Evolutionary conservation across 208 protist genomes (phyloP).

Genomic region (Sergeia podlipaevii): DNA sequence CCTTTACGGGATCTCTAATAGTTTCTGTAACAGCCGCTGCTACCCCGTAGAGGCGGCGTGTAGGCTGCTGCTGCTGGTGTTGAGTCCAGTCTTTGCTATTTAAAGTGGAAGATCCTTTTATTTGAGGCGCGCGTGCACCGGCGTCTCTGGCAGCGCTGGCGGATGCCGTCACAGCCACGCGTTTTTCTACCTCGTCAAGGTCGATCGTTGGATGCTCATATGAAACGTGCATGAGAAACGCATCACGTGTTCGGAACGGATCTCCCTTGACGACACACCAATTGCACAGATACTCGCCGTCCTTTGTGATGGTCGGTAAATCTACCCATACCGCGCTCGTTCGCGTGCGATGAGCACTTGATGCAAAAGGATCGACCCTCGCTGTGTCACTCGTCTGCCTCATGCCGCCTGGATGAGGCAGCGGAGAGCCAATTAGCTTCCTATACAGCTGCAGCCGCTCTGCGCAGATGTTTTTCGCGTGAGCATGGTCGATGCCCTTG

Average conservation of each 20-base stretch:
- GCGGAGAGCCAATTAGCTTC: conserved; percentile 42
- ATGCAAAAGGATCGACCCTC: neutral
- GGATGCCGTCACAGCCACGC: conserved; percentile 25
- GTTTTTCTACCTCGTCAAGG: conserved; percentile 61
- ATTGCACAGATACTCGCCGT: conserved; percentile 76
- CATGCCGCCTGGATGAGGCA: conserved; percentile 27
- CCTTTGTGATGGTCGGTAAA: conserved; percentile 54
- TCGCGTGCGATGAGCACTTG: too few relatives aligned
- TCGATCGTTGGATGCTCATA: conserved; percentile 66
- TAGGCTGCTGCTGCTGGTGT: too few relatives aligned
- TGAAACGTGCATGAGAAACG: conserved; percentile 75
- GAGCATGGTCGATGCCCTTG: conserved; percentile 32
- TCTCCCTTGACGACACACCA: conserved; percentile 52
- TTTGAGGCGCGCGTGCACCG: neutral
- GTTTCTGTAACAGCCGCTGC: too few relatives aligned
- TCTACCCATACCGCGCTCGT: too few relatives aligned
- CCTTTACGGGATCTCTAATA: too few relatives aligned
- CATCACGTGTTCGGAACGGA: conserved; percentile 62
- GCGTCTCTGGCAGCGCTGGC: neutral
- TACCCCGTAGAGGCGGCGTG: too few relatives aligned
- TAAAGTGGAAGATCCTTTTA: neutral
- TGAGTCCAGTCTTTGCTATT: neutral
- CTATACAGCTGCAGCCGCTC: conserved; percentile 66
- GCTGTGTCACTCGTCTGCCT: neutral
- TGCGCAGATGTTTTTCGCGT: conserved; percentile 51